Evolutionary conservation across 495 filamentous ascomycete species (phyloP), one percentile per base, ranked within the genome.

Genomic region (Penicillium lagena): DNA sequence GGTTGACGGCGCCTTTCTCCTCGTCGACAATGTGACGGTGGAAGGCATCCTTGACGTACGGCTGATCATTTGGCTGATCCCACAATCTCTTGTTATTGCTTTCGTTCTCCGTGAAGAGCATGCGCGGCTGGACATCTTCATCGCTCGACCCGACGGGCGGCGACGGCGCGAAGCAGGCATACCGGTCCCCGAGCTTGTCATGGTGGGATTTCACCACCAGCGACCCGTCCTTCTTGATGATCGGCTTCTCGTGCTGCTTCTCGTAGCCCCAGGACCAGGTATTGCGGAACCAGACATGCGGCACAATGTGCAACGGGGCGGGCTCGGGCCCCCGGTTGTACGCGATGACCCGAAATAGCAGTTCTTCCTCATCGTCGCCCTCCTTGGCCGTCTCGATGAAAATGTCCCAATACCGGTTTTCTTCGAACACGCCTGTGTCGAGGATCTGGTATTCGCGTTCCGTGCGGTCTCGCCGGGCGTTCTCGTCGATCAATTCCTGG

Each of bases 321-420:
- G 87, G 81, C 33, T 95, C 90, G 4, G 90, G 86, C 8, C 91
- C 91, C 46, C 91, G 79, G 62, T 97, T 97, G 81, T 90, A 97
- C 29, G 90, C 90, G 14, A 93, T 96, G 33, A 96, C 84, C 51
- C 91, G 88, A 72, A 96, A 97, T 32, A 95, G 75, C 12, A 97
- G 71, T 64, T 95, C 91, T 15, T 96, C 89, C 40, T 86, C 82
- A 53, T 95, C 83, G 36, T 95, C 82, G 8, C 77, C 79, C 52
- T 96, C 91, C 68, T 97, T 97, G 32, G 90, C 91, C 7, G 85
- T 90, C 68, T 97, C 91, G 50, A 97, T 96, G 62, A 91, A 84
- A 58, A 95, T 95, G 61, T 97, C 91, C 86, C 89, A 97, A 66
- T 97, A 97, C 40, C 83, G 71, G 56, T 93, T 84, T 12, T 96